These are phyloP conservation scores for Malus sieversii DNA, from an alignment of 306 rosid species.

Conservation along the genomic window DNA sequence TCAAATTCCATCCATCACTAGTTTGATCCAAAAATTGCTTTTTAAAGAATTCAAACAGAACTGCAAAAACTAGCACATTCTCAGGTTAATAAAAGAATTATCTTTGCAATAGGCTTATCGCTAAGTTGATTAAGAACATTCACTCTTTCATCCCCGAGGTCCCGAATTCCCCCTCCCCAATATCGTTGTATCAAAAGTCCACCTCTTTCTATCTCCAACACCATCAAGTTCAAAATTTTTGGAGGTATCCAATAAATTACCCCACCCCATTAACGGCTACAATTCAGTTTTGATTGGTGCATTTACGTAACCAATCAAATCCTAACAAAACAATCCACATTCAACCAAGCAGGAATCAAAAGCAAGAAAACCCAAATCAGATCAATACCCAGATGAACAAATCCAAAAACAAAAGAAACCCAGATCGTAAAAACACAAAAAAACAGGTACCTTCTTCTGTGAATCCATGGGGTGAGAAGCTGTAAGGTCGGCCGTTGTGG, in stretches of 20 bases:
- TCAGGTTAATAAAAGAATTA: neutral
- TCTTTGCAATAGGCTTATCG: neutral
- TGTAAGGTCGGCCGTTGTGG: slow-evolving; percentile 11
- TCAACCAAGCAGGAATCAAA: neutral
- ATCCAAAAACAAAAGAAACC: neutral
- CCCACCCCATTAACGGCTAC: neutral
- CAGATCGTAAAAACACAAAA: slow-evolving; percentile 11
- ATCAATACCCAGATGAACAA: neutral
- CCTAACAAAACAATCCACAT: neutral
- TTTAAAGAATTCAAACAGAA: neutral
- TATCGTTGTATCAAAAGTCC: neutral
- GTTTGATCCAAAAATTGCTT: neutral
- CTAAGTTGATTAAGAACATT: neutral
- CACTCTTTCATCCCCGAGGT: neutral
- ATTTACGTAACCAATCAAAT: neutral
- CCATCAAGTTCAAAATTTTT: neutral
- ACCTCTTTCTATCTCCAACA: neutral
- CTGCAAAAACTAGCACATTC: neutral
- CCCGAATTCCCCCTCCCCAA: neutral
- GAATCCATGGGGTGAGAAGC: slow-evolving; percentile 36
- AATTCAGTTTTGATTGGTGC: neutral
- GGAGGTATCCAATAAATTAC: neutral
- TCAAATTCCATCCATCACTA: neutral
- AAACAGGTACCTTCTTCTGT: slow-evolving; percentile 33
- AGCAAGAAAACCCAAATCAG: neutral